Evolutionary conservation across 2,329 filamentous ascomycete species (phyloP), one percentile per base, ranked within the genome.

Genomic region (Penicillium hesseltinei): DNA sequence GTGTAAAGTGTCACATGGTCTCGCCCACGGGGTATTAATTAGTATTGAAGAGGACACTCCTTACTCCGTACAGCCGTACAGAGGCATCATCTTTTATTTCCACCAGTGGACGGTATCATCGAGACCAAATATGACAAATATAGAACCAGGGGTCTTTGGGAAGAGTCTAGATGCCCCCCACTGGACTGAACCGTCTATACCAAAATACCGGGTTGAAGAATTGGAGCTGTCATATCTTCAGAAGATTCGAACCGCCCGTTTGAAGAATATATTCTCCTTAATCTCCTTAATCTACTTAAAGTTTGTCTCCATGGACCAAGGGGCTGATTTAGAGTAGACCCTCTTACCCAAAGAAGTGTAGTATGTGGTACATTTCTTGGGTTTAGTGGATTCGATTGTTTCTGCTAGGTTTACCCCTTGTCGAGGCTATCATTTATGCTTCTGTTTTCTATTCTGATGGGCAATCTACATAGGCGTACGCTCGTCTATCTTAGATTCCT

Each of bases 181-280:
- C 43, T 31, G 9, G 27, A 36, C 23, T 54, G 15, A 29, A 35
- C 38, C 49, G 13, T 45, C 31, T 23, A 29, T 42, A 50, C 57
- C 58, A 40, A 29, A 48, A 29, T 9, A 36, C 19, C 29, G 57
- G 54, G 36, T 53, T 25, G 5, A 15, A 42, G 7, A 51, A 52
- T 60, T 40, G 42, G 39, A 51, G 39, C 39, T 38, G 33, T 59
- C 53, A 31, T 25, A 10, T 49, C 11, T 11, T 25, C 5, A 25
- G 36, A 13, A 21, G 31, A n/a, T 31, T 33, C n/a, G 8, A 54
- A 43, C 44, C 19, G 43, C 48, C 48, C n/a, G 40, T 55, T 58
- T 31, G 48, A 40, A 48, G 48, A 42, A 39, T 15, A 4, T 25
- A 11, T 8, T 40, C 19, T 27, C 36, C 44, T 50, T 52, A 31